phyloP scores from a whole-genome alignment of 2,329 filamentous ascomycete genomes.

The Thielaviopsis musarum region DNA sequence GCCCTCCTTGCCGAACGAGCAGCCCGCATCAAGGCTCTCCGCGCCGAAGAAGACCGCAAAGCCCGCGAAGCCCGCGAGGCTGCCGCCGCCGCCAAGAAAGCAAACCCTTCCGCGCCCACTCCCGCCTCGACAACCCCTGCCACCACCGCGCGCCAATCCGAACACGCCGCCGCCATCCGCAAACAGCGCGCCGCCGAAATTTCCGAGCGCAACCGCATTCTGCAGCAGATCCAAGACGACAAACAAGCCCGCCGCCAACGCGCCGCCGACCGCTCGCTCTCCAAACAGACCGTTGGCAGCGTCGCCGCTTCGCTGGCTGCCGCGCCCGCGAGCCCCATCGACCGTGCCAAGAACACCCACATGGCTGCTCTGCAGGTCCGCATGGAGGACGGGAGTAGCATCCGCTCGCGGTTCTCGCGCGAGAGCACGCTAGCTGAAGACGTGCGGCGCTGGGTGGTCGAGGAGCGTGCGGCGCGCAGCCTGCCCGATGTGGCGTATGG shows the following conservation, averaged over 20 bases:
- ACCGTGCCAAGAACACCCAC: constrained; percentile 16
- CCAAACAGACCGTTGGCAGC: constrained; percentile 18
- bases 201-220: constrained; percentile 50
- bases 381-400: constrained; percentile 66
- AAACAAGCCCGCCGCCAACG: constrained; percentile 47
- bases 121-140: constrained; percentile 14
- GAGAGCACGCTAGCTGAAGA: constrained; percentile 43
- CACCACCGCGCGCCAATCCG: constrained; percentile 18
- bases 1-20: constrained; percentile 34
- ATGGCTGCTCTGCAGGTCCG: constrained; percentile 53
- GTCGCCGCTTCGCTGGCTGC: constrained; percentile 18
- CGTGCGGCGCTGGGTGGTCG: constrained; percentile 64
- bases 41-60: constrained; percentile 13
- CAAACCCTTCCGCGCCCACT: constrained; percentile 20
- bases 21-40: constrained; percentile 26
- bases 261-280: constrained; percentile 19
- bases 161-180: constrained; percentile 38
- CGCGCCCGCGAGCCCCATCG: constrained; percentile 19
- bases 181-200: constrained; percentile 41
- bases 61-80: not conserved
- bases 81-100: constrained; percentile 15
- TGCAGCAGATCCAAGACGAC: constrained; percentile 62
- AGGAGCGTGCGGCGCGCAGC: constrained; percentile 36
- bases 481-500: constrained; percentile 41
- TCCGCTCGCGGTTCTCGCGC: constrained; percentile 55